phyloP scores from a whole-genome alignment of 345 rosid species.

The Citropsis articulata region DNA sequence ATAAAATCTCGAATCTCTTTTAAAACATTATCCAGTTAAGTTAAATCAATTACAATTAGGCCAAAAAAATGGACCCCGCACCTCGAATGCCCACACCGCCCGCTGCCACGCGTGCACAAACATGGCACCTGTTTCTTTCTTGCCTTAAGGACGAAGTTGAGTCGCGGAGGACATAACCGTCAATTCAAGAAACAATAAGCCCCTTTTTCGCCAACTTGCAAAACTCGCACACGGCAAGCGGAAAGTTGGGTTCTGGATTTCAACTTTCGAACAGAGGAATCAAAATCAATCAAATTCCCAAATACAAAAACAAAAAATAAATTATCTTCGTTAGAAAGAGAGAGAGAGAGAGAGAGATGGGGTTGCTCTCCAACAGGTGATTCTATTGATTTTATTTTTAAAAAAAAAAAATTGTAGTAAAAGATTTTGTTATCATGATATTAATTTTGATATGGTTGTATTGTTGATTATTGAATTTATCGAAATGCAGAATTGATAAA shows the following conservation, averaged over 20 bases:
- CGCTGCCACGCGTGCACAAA: not conserved
- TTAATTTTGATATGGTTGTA: not conserved
- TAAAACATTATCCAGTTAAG: too few relatives aligned
- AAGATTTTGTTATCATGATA: not conserved
- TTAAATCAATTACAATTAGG: not conserved
- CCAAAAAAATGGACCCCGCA: not conserved
- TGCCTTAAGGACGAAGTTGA: not conserved
- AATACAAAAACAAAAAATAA: not conserved
- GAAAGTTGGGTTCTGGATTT: not conserved
- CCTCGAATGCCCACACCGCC: not conserved
- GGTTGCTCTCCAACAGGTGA: slow-evolving; percentile 90
- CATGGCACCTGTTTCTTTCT: not conserved
- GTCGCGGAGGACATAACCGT: not conserved
- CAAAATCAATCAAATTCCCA: not conserved
- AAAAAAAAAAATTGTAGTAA: not conserved
- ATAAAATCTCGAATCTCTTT: too few relatives aligned
- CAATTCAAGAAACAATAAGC: not conserved
- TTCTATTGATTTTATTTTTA: not conserved
- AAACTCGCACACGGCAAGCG: not conserved
- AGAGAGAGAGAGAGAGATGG: slow-evolving; percentile 46
- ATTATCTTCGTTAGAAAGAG: not conserved
- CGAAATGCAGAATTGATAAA: slow-evolving; percentile 40
- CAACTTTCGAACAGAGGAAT: not conserved
- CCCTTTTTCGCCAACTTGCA: not conserved
- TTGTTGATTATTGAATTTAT: not conserved